Percentiles rank a stretch among this genome's conserved stretches.
Conservation (phyloP, 192 early-diverging fungal species). For the Podochytrium sp. region DNA sequence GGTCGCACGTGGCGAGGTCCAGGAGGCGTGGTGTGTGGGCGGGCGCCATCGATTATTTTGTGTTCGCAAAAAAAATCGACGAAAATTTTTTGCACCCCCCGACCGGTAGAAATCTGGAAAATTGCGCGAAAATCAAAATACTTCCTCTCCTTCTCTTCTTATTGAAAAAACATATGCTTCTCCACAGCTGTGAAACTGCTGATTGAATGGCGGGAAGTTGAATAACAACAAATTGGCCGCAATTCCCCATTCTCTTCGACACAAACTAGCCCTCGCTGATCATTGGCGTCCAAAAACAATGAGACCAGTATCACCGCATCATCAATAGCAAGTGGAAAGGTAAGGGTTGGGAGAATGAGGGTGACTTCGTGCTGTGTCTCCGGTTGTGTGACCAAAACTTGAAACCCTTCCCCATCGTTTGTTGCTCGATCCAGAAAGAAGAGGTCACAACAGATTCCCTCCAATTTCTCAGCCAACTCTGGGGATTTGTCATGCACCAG, state of each 20-base stretch:
- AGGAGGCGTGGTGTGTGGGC: neutral
- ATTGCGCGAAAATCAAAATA: too few relatives aligned
- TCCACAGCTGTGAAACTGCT: too few relatives aligned
- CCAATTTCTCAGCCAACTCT: neutral
- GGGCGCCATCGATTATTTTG: neutral
- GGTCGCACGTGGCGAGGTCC: neutral
- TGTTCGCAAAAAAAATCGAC: neutral
- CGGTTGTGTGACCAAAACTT: neutral
- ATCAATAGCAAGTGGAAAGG: too few relatives aligned
- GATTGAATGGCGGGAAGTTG: too few relatives aligned
- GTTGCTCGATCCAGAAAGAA: neutral
- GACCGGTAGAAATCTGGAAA: too few relatives aligned
- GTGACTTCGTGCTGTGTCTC: neutral
- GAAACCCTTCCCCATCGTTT: neutral
- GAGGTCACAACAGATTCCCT: neutral
- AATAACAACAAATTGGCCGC: neutral
- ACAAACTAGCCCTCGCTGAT: neutral
- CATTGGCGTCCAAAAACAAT: neutral
- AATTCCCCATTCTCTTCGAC: neutral
- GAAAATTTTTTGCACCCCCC: neutral
- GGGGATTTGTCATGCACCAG: neutral
- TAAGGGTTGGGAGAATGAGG: too few relatives aligned
- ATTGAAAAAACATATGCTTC: too few relatives aligned
- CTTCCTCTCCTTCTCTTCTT: too few relatives aligned
- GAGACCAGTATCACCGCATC: too few relatives aligned